These are phyloP conservation scores for Solanum piurae DNA, from an alignment of 257 asterid genomes.

Conservation along the genomic window DNA sequence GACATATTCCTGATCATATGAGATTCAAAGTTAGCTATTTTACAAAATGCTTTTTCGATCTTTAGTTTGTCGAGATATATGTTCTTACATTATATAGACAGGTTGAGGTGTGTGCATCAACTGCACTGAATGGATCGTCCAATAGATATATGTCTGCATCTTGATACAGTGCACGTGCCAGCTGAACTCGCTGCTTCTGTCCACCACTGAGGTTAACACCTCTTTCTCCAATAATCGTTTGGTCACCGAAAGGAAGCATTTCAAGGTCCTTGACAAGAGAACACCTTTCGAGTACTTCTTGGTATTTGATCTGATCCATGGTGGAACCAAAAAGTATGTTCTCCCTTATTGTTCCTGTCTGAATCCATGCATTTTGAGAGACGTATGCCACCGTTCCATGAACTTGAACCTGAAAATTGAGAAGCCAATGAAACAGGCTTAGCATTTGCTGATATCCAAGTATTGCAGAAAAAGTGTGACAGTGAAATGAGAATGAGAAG, in stretches of 20 bases:
- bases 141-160: conserved; percentile 27
- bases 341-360: conserved; percentile 22
- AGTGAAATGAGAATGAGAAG: background rate
- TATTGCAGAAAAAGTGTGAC: background rate
- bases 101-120: conserved; percentile 31
- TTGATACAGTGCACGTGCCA: conserved; percentile 31
- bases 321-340: conserved; percentile 25
- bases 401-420: conserved; percentile 19
- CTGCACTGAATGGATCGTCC: conserved; percentile 41
- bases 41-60: background rate
- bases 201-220: conserved; percentile 41
- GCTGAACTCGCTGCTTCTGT: conserved; percentile 37
- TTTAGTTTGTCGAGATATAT: background rate
- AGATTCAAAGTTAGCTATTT: background rate
- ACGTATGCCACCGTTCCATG: conserved; percentile 25
- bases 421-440: background rate
- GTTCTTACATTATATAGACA: conserved; percentile 17
- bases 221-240: conserved; percentile 27
- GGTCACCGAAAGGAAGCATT: conserved; percentile 21
- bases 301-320: conserved; percentile 17
- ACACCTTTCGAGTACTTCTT: conserved; percentile 18
- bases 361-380: conserved; percentile 33
- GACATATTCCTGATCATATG: conserved; percentile 21
- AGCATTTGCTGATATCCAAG: background rate
- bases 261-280: conserved; percentile 24